Percentiles rank a stretch among this genome's conserved stretches.
Conservation (phyloP, 768 basidiomycete genomes). For the Podaxis pistillaris region DNA sequence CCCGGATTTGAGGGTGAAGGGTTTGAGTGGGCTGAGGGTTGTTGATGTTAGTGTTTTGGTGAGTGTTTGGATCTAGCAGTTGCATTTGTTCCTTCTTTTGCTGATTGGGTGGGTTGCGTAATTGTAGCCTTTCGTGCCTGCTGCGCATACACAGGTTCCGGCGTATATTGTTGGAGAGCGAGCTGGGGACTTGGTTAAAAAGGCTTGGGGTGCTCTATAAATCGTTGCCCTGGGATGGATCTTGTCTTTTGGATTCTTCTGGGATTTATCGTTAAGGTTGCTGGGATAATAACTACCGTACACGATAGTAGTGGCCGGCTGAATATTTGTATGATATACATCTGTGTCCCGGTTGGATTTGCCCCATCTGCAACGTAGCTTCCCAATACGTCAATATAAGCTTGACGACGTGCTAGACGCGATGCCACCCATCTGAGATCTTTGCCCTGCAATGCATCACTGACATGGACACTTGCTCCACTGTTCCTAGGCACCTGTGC, state of each 20-base stretch:
- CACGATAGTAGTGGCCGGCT: no score
- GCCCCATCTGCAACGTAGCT: no score
- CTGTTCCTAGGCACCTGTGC: no score
- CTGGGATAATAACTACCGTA: no score
- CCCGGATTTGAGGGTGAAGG: slow-evolving; percentile 32
- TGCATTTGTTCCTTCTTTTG: neutral
- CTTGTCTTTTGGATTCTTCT: no score
- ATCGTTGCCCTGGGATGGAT: neutral
- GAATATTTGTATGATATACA: no score
- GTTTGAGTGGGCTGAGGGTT: slow-evolving; percentile 31
- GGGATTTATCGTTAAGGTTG: no score
- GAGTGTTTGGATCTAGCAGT: neutral
- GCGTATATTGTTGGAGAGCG: slow-evolving; percentile 35
- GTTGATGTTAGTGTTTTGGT: slow-evolving; percentile 34
- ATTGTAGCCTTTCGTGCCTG: slow-evolving; percentile 28
- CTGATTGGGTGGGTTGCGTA: neutral
- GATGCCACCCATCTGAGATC: no score
- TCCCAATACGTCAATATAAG: no score
- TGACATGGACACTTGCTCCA: no score
- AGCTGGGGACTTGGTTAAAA: slow-evolving; percentile 25
- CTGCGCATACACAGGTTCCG: slow-evolving; percentile 33
- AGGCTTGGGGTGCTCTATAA: slow-evolving; percentile 4
- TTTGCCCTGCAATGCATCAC: no score
- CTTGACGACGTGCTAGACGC: neutral
- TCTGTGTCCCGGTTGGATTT: neutral